Percentiles rank a stretch among this genome's conserved stretches.
These are phyloP conservation scores for Pythium utonaiense DNA, from an alignment of 352 stramenopile genomes.

Conservation along the genomic window DNA sequence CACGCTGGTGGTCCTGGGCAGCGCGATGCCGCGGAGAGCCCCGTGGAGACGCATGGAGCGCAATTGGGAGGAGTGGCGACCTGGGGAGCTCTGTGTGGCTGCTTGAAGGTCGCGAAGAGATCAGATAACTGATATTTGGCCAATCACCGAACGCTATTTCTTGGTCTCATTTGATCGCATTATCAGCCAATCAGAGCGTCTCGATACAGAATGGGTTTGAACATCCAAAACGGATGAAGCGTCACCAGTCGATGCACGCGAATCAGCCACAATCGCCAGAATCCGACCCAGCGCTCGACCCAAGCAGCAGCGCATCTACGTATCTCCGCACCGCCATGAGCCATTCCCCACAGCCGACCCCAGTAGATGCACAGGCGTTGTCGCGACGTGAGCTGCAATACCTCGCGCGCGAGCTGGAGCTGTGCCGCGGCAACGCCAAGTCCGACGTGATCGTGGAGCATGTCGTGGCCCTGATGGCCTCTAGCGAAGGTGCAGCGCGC, in stretches of 20 bases:
- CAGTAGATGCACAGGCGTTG: constrained; percentile 34
- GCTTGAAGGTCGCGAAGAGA: constrained; percentile 18
- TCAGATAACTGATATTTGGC: too few species aligned
- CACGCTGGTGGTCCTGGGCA: too few species aligned
- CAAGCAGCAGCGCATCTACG: too few species aligned
- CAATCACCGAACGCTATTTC: too few species aligned
- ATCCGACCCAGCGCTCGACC: not conserved
- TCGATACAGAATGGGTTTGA: constrained; percentile 1
- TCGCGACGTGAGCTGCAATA: constrained; percentile 62
- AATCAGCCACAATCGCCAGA: not conserved
- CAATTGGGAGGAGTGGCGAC: not conserved
- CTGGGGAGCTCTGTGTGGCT: too few species aligned
- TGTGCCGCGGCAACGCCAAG: constrained; percentile 66
- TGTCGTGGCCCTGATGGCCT: constrained; percentile 38
- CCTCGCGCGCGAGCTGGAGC: constrained; percentile 57
- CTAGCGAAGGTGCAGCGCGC: constrained; percentile 33
- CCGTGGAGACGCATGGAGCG: not conserved
- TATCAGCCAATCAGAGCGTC: not conserved
- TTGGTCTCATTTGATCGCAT: too few species aligned
- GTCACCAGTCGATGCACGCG: constrained; percentile 20
- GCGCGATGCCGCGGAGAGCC: not conserved
- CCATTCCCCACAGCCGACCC: constrained; percentile 2
- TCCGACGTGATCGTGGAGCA: constrained; percentile 59
- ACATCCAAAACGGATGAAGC: constrained; percentile 14
- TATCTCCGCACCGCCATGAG: too few species aligned